Percentiles rank a stretch among this genome's conserved stretches.
phyloP scores from a whole-genome alignment of 805 yeast genomes.

The Starmerella bombi region DNA sequence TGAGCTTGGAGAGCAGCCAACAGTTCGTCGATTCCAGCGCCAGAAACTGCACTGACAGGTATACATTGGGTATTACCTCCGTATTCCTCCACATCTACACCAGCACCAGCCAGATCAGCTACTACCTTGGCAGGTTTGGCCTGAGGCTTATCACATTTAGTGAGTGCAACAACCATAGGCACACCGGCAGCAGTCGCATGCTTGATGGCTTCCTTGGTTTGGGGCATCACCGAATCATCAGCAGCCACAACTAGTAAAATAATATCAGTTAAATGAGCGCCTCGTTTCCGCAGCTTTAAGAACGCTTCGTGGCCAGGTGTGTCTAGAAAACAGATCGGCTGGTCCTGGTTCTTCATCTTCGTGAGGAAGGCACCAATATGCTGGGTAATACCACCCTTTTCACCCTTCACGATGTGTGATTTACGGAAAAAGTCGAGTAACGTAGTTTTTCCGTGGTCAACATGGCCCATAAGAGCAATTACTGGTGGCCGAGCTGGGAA shows the following conservation, averaged over 20 bases:
- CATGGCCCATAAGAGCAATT: slow-evolving; percentile 97
- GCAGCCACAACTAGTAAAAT: slow-evolving; percentile 90
- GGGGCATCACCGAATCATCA: slow-evolving; percentile 96
- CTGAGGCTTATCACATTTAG: slow-evolving; percentile 76
- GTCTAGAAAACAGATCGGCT: slow-evolving; percentile 75
- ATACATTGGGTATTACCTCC: slow-evolving; percentile 94
- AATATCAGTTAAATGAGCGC: slow-evolving; percentile 87
- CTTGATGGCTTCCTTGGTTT: slow-evolving; percentile 86
- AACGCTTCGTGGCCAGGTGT: slow-evolving; percentile 99
- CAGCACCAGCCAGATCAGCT: slow-evolving; percentile 62
- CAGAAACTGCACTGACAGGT: slow-evolving; percentile 77
- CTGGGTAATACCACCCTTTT: slow-evolving; percentile 94
- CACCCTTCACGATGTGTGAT: slow-evolving; percentile 68
- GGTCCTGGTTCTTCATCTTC: slow-evolving; percentile 47
- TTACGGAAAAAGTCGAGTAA: slow-evolving; percentile 76
- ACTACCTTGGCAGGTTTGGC: slow-evolving; percentile 63
- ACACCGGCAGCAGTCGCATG: slow-evolving; percentile 77
- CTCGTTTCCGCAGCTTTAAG: slow-evolving; percentile 89
- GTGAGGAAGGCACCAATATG: slow-evolving; percentile 96
- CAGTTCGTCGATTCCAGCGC: slow-evolving; percentile 74
- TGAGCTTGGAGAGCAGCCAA: slow-evolving; percentile 81
- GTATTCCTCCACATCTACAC: slow-evolving; percentile 74
- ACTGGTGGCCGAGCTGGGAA: slow-evolving; percentile 74
- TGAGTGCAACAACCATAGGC: slow-evolving; percentile 79
- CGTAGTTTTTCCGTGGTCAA: slow-evolving; percentile 96